phyloP scores from a whole-genome alignment of 2,329 filamentous ascomycete species.

The Cladosporium phlei region DNA sequence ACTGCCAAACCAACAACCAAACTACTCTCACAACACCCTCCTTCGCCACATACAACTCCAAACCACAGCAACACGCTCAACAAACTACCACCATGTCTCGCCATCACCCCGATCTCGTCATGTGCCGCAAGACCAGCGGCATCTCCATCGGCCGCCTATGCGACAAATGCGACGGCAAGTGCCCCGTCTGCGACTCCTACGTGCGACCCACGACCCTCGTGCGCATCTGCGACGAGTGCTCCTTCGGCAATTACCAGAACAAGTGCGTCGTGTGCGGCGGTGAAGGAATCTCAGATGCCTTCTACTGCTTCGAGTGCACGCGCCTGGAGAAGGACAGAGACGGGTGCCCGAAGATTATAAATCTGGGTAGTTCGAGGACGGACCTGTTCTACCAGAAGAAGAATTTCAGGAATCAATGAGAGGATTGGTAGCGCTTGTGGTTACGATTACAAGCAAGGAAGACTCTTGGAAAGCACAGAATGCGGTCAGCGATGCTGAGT shows the following conservation, averaged over 20 bases:
- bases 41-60: no score
- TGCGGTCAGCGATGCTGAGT: no score
- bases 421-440: no score
- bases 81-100: slow-evolving; percentile 64
- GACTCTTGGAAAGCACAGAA: no score
- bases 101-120: slow-evolving; percentile 96
- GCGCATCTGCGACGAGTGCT: slow-evolving; percentile 98
- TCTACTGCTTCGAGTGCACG: slow-evolving; percentile 99
- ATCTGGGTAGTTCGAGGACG: slow-evolving; percentile 89
- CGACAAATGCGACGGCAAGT: slow-evolving; percentile 99
- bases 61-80: neutral
- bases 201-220: slow-evolving; percentile 95
- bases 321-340: slow-evolving; percentile 94
- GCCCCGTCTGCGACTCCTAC: slow-evolving; percentile 97
- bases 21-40: no score
- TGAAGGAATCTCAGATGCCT: slow-evolving; percentile 95
- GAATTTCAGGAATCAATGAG: slow-evolving; percentile 58
- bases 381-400: slow-evolving; percentile 81
- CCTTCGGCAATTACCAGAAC: slow-evolving; percentile 99
- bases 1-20: no score
- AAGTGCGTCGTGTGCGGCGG: slow-evolving; percentile 98
- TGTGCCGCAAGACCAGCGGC: slow-evolving; percentile 98
- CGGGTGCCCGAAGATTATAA: slow-evolving; percentile 98
- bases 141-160: slow-evolving; percentile 98
- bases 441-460: no score